Percentiles rank a stretch among this genome's conserved stretches.
phyloP scores from a whole-genome alignment of 441 rosid species.

The Theobroma grandiflorum region DNA sequence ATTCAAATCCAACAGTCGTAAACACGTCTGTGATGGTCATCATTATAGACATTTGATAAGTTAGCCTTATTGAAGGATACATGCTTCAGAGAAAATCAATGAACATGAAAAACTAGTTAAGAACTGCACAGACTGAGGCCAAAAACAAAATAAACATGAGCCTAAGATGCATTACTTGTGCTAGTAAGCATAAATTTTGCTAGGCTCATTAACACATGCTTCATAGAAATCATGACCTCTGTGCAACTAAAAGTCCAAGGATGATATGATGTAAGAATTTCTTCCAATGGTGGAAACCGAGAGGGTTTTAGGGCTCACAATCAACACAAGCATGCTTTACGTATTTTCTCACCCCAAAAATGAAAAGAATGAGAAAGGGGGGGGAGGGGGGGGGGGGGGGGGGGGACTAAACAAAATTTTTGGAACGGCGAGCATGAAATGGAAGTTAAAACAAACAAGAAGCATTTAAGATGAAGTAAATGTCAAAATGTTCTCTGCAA shows the following conservation, averaged over 20 bases:
- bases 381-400: too few relatives aligned
- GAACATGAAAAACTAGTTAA: conserved; percentile 40
- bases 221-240: conserved; percentile 7
- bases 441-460: background rate
- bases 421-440: background rate
- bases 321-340: background rate
- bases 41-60: conserved; percentile 35
- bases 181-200: background rate
- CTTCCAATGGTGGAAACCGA: conserved; percentile 1
- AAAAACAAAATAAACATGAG: conserved; percentile 12
- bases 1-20: conserved; percentile 40
- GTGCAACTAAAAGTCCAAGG: background rate
- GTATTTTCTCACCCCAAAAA: conserved; percentile 1
- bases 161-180: background rate
- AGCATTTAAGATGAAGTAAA: background rate
- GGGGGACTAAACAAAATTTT: background rate
- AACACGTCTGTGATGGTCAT: conserved; percentile 35
- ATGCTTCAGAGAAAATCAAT: conserved; percentile 41
- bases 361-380: background rate
- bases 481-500: background rate
- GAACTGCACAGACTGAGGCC: conserved; percentile 29
- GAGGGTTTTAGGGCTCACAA: background rate
- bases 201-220: background rate
- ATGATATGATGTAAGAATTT: background rate
- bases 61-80: conserved; percentile 36